These are phyloP conservation scores for Bolboschoenus planiculmis DNA, from an alignment of 176 grass and related monocot genomes.

Conservation along the genomic window DNA sequence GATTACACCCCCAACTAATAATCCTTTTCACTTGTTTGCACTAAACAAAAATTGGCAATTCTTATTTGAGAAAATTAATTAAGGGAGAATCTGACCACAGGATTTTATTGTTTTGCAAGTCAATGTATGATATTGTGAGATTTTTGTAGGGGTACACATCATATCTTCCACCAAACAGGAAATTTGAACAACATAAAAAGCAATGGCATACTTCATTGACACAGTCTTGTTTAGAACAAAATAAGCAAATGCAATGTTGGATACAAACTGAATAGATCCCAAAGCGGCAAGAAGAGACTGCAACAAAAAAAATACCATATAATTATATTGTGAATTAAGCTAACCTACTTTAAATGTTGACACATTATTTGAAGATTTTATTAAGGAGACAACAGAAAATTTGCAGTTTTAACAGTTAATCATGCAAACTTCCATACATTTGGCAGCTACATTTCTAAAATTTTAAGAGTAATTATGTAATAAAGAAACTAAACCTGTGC, in stretches of 20 bases:
- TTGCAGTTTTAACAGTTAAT: not conserved
- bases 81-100: not conserved
- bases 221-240: conserved; percentile 93
- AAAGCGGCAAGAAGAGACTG: conserved; percentile 99
- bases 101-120: not conserved
- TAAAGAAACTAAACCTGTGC: conserved; percentile 65
- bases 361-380: not conserved
- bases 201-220: conserved; percentile 63
- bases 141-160: not conserved
- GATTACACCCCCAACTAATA: not conserved
- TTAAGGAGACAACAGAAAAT: not conserved
- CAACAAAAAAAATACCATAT: conserved; percentile 35
- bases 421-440: not conserved
- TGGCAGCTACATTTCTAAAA: not conserved
- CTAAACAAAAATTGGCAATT: not conserved
- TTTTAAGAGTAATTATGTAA: not conserved
- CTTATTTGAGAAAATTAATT: not conserved
- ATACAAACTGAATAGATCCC: conserved; percentile 97
- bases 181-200: conserved; percentile 28
- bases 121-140: not conserved
- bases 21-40: not conserved
- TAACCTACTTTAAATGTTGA: not conserved
- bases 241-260: conserved; percentile 95
- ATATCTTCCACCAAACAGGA: not conserved
- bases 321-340: not conserved